phyloP scores from a whole-genome alignment of 2,329 filamentous ascomycete species.

The Fusarium sp. region DNA sequence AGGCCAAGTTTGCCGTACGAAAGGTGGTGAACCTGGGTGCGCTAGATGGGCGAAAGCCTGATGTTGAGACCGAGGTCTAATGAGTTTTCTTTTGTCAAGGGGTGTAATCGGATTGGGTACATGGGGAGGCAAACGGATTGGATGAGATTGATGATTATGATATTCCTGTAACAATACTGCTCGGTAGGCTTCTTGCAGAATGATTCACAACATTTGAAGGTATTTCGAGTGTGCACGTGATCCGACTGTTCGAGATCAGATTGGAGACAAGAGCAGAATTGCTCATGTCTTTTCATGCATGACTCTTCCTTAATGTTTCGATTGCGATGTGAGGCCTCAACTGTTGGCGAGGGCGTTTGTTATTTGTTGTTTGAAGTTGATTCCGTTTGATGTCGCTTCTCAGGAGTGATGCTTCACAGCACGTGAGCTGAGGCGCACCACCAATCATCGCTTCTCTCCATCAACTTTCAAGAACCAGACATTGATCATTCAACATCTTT shows the following conservation, averaged over 20 bases:
- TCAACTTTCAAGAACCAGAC: background rate
- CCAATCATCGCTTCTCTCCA: slow-evolving; percentile 1
- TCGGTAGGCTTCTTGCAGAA: slow-evolving; percentile 14
- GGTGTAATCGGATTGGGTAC: background rate
- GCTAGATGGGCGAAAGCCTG: slow-evolving; percentile 84
- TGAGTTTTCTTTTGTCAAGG: slow-evolving; percentile 3
- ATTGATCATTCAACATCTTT: background rate
- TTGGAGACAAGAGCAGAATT: background rate
- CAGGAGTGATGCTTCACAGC: background rate
- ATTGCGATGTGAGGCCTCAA: background rate
- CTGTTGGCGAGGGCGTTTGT: background rate
- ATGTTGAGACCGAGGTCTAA: slow-evolving; percentile 83
- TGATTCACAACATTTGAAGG: background rate
- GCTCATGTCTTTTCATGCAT: background rate
- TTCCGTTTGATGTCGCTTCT: background rate
- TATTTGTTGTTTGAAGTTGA: background rate
- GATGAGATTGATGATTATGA: slow-evolving; percentile 31
- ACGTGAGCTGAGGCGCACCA: slow-evolving; percentile 20
- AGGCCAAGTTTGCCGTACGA: slow-evolving; percentile 81
- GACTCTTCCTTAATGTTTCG: background rate
- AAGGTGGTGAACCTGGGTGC: slow-evolving; percentile 83
- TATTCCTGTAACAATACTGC: slow-evolving; percentile 25
- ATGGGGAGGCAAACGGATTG: slow-evolving; percentile 4
- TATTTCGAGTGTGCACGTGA: background rate
- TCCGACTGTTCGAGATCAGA: background rate